A percentile compares a stretch with the other conserved stretches of the same genome.
phyloP scores from a whole-genome alignment of 768 basidiomycete species.

The Auriscalpium orientale region DNA sequence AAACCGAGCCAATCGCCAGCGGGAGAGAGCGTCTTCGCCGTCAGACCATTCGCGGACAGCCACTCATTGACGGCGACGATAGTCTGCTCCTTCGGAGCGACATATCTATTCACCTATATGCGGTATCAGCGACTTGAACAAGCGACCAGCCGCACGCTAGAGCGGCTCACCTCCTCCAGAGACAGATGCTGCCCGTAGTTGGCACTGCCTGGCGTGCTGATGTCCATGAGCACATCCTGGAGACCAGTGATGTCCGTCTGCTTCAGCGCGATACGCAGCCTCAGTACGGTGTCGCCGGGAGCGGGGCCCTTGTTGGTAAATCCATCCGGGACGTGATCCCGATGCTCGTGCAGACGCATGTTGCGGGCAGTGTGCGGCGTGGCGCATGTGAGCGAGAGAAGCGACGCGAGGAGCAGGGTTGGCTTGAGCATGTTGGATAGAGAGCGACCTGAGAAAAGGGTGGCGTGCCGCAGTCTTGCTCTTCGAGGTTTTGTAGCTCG shows the following conservation, averaged over 20 bases:
- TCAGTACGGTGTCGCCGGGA: constrained; percentile 19
- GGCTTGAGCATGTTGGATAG: not conserved
- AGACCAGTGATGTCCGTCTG: constrained; percentile 30
- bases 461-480: too few species aligned
- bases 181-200: constrained; percentile 31
- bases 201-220: constrained; percentile 29
- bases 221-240: constrained; percentile 28
- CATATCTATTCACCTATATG: not conserved
- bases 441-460: too few species aligned
- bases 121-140: not conserved
- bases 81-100: constrained; percentile 17
- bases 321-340: not conserved
- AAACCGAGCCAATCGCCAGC: constrained; percentile 23
- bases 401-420: not conserved
- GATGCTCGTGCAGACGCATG: not conserved
- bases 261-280: not conserved
- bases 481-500: too few species aligned
- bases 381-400: not conserved
- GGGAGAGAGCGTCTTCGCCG: constrained; percentile 17
- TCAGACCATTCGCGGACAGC: constrained; percentile 19
- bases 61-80: constrained; percentile 20
- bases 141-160: not conserved
- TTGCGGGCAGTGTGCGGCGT: not conserved
- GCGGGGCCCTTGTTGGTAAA: not conserved
- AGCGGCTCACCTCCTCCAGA: constrained; percentile 26